Conservation (phyloP, 208 protist genomes). For the Herpetomonas tarakana region DNA sequence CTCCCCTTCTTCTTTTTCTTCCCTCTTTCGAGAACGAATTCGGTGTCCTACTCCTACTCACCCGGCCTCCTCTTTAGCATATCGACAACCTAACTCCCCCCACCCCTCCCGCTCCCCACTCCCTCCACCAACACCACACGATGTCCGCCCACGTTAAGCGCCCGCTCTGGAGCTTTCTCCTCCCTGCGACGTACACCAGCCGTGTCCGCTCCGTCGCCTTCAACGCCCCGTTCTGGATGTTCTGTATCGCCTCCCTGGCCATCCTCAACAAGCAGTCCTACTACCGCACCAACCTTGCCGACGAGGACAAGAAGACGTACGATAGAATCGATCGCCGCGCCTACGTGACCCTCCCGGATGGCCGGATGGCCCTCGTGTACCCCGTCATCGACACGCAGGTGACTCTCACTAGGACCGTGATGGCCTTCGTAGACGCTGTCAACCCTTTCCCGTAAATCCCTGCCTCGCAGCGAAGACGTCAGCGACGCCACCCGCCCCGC, state of each 20-base stretch:
- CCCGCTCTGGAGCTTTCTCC: slow-evolving; percentile 68
- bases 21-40: too few relatives aligned
- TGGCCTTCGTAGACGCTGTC: slow-evolving; percentile 79
- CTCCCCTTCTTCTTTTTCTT: too few relatives aligned
- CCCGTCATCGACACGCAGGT: slow-evolving; percentile 83
- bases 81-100: too few relatives aligned
- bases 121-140: slow-evolving; percentile 1
- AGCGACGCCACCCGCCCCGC: too few relatives aligned
- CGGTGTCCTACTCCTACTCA: too few relatives aligned
- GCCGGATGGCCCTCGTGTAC: slow-evolving; percentile 89
- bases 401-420: slow-evolving; percentile 67
- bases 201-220: slow-evolving; percentile 63
- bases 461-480: too few relatives aligned
- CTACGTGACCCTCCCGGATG: slow-evolving; percentile 88
- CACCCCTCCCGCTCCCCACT: too few relatives aligned
- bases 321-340: slow-evolving; percentile 88
- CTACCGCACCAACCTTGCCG: slow-evolving; percentile 76
- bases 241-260: slow-evolving; percentile 57
- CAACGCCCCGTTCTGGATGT: slow-evolving; percentile 70
- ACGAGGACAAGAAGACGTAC: slow-evolving; percentile 76
- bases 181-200: slow-evolving; percentile 74
- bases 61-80: too few relatives aligned
- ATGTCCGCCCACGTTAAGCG: slow-evolving; percentile 63
- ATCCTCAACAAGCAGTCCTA: slow-evolving; percentile 84
- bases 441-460: slow-evolving; percentile 77